Conservation (phyloP, 2,329 filamentous ascomycete genomes). For the Metarhizium anisopliae region DNA sequence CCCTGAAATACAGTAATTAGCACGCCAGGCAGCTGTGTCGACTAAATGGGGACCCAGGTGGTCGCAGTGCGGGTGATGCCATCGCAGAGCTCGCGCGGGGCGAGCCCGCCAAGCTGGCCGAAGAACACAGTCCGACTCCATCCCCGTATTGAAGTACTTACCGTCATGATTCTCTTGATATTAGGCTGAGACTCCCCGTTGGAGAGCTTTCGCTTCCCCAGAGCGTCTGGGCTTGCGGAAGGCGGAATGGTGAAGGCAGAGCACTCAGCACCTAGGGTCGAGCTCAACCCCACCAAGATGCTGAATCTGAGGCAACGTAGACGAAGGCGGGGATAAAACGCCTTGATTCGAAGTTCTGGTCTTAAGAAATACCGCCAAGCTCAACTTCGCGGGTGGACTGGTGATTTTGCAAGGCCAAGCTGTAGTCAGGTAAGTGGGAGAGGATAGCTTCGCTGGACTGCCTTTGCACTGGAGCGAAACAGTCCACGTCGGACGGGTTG, state of each 20-base stretch:
- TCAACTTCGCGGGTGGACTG: not conserved
- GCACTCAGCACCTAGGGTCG: constrained; percentile 23
- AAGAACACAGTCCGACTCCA: not conserved
- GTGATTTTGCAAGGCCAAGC: not conserved
- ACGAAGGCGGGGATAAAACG: not conserved
- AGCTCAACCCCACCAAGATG: constrained; percentile 23
- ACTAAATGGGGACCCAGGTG: not conserved
- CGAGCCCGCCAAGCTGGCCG: not conserved
- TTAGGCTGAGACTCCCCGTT: constrained; percentile 47
- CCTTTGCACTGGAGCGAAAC: not conserved
- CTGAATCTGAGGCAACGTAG: not conserved
- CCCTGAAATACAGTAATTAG: constrained; percentile 25
- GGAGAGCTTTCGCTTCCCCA: constrained; percentile 61
- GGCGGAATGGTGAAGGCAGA: constrained; percentile 26
- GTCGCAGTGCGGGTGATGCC: not conserved
- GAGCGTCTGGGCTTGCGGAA: constrained; percentile 33
- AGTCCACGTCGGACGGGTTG: not conserved
- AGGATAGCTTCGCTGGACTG: not conserved
- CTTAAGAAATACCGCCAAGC: not conserved
- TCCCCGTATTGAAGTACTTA: constrained; percentile 28
- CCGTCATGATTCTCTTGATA: constrained; percentile 53
- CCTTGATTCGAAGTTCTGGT: not conserved
- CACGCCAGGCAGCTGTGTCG: constrained; percentile 1
- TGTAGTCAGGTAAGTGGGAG: not conserved
- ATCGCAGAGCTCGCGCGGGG: not conserved